Evolutionary conservation across 108 stramenopile genomes (phyloP).

Genomic region (Epipyxis sp.): DNA sequence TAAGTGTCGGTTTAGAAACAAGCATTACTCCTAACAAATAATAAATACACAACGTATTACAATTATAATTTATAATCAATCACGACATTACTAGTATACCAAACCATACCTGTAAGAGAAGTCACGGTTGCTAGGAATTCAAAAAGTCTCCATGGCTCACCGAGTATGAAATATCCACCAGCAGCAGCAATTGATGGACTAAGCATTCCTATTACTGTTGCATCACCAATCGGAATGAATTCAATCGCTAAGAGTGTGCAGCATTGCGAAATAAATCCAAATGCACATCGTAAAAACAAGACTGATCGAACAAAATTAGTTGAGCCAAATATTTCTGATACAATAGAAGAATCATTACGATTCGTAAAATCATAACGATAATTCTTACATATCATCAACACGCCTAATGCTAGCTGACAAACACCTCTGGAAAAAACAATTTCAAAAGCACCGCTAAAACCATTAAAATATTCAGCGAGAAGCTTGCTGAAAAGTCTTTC

Average conservation of each 20-base stretch:
- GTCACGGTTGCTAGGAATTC: slow-evolving; percentile 9
- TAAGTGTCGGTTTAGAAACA: background rate
- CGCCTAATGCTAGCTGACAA: background rate
- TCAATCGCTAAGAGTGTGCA: background rate
- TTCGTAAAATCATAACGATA: background rate
- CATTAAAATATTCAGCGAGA: background rate
- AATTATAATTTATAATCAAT: no score
- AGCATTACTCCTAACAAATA: background rate
- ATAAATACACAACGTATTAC: no score
- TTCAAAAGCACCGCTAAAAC: slow-evolving; percentile 5
- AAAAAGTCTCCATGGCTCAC: background rate
- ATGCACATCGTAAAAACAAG: background rate
- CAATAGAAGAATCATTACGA: background rate
- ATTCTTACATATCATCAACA: background rate
- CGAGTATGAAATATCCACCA: background rate
- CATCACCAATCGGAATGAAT: slow-evolving; percentile 4
- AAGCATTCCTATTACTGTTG: slow-evolving; percentile 7
- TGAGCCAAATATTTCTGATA: background rate
- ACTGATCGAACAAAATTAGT: background rate
- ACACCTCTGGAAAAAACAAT: background rate
- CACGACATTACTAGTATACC: no score
- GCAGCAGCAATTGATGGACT: slow-evolving; percentile 10
- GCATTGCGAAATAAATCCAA: background rate
- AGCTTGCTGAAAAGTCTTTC: background rate
- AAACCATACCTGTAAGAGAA: no score